Evolutionary conservation across 1,284 basidiomycete species (phyloP), one percentile per base, ranked within the genome.

Genomic region (Naganishia liquefaciens): DNA sequence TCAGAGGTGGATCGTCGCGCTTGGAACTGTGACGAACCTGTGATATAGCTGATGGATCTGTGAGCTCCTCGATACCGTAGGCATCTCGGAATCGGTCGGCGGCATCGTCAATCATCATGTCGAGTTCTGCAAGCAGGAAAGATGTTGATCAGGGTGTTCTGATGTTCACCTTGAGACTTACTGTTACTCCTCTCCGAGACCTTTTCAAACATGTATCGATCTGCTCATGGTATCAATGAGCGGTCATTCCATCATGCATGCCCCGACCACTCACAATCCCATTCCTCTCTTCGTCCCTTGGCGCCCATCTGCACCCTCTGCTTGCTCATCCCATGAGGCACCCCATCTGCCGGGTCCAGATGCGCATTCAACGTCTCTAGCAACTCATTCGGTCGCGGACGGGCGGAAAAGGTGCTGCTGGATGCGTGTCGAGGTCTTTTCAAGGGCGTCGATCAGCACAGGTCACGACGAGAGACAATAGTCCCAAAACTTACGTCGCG

Each of bases 131-230:
- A 46, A 7, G 4, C 62, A 19, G 49, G 25, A 44, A 21, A 27
- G 25, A 39, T 5, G 27, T 13, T 25, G 13, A 19, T 55, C 21
- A 44, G 28, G 3, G n/a, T 39, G 19, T 4, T 19, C 6, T 6
- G 6, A 23, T 5, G n/a, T 2, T 40, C 37, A 23, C 27, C 15
- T 4, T n/a, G 33, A 25, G 25, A 70, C 78, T 66, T 72, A 90
- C 90, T 86, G 82, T 89, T 88, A 68, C 90, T 88, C 40, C 92
- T 82, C 72, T 90, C 89, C 0, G 85, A 85, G 21, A 89, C 82
- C 78, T 91, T 92, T 76, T 95, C 92, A 74, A 90, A 92, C 91
- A 95, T 94, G 77, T 96, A 96, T 33, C 89, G 85, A 80, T 93
- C 89, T 91, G 68, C 10, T 51, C 51, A 53, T 13, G n/a, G 11